phyloP scores from a whole-genome alignment of 331 rosid genomes.

The Quercus lobata region DNA sequence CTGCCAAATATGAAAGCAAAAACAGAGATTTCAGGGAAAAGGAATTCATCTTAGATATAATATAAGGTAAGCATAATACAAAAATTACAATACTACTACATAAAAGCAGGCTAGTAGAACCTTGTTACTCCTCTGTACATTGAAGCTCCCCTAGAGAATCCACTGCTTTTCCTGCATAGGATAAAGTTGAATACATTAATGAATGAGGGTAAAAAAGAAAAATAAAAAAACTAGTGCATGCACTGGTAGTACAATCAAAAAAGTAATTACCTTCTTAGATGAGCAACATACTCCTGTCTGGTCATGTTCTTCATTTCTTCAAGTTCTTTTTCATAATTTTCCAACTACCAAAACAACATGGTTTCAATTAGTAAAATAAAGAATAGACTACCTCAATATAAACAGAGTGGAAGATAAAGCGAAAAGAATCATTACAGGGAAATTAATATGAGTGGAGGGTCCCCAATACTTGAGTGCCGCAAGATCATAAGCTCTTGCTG shows the following conservation, averaged over 20 bases:
- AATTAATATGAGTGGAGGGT: constrained; percentile 92
- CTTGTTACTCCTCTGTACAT: constrained; percentile 97
- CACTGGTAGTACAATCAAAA: background rate
- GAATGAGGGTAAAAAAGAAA: background rate
- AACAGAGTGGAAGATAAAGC: constrained; percentile 8
- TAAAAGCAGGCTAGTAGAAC: constrained; percentile 38
- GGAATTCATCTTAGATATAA: background rate
- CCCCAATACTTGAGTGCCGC: constrained; percentile 99
- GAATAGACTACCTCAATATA: background rate
- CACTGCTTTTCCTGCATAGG: constrained; percentile 78
- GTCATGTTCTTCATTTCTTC: constrained; percentile 88
- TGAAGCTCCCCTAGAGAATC: constrained; percentile 94
- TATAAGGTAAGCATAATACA: background rate
- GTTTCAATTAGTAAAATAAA: background rate
- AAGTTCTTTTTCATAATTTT: constrained; percentile 63
- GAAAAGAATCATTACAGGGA: constrained; percentile 50
- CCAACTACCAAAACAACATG: constrained; percentile 48
- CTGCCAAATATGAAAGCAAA: constrained; percentile 43
- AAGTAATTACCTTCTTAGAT: constrained; percentile 58
- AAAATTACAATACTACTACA: constrained; percentile 1
- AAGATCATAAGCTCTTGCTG: constrained; percentile 93
- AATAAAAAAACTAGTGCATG: background rate
- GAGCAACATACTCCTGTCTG: constrained; percentile 94
- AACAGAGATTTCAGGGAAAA: constrained; percentile 9
- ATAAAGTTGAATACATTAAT: background rate